A percentile compares a stretch with the other conserved stretches of the same genome.
Conservation (phyloP, 2,329 filamentous ascomycete genomes). For the Trichocomaceae sp. region DNA sequence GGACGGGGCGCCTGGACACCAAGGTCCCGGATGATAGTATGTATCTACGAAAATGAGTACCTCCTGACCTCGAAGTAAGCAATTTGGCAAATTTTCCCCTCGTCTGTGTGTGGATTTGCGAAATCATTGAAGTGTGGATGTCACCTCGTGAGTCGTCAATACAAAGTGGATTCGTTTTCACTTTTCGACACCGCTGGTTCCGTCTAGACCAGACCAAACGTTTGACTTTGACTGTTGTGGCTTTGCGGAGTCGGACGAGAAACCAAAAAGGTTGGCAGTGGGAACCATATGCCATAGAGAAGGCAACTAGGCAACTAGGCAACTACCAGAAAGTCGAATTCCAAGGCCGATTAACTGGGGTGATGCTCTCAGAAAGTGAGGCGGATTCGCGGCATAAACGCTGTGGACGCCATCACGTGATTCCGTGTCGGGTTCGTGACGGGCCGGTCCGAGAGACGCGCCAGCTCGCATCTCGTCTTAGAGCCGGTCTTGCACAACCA, state of each 20-base stretch:
- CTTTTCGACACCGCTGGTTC: conserved; percentile 28
- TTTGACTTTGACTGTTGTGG: conserved; percentile 18
- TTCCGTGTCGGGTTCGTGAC: conserved; percentile 21
- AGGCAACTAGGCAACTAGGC: no score
- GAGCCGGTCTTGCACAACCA: not conserved
- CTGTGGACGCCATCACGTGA: conserved; percentile 23
- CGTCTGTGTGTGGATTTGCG: not conserved
- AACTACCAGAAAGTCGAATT: no score
- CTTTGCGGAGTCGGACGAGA: conserved; percentile 16
- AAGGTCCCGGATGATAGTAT: conserved; percentile 2
- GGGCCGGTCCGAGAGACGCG: conserved; percentile 13
- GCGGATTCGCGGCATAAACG: conserved; percentile 1
- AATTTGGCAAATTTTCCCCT: not conserved
- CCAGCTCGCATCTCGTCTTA: not conserved
- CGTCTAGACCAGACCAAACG: no score
- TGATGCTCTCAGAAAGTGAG: conserved; percentile 1
- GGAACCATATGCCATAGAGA: no score
- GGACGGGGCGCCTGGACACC: conserved; percentile 1
- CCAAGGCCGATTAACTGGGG: no score
- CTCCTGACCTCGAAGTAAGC: not conserved
- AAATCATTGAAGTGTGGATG: conserved; percentile 12
- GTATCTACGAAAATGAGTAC: not conserved
- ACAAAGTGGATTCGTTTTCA: conserved; percentile 13
- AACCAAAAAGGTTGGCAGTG: conserved; percentile 1
- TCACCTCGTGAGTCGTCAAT: conserved; percentile 14